Evolutionary conservation across 345 rosid species (phyloP), one percentile per base, ranked within the genome.

Genomic region (Melastoma malabathricum): DNA sequence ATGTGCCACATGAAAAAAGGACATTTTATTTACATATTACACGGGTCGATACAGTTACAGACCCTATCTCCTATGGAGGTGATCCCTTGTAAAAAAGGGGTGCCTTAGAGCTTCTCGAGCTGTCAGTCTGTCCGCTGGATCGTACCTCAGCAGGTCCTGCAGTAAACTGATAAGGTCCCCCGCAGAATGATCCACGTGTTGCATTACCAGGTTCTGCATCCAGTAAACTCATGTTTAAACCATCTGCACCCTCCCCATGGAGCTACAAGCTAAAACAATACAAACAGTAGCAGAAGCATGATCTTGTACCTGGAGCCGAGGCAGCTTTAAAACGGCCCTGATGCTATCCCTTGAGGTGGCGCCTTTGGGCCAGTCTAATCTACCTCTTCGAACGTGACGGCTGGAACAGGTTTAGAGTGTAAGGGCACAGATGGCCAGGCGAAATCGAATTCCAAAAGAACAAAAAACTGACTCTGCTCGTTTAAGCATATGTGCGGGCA

Each of bases 301-400:
- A 51, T 43, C 17, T 14, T 0, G 0, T 61, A 83, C 96, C 93
- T 86, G 93, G 57, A 87, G 88, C 6, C 96, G 77, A 5, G 76
- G 75, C 14, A 87, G 75, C 76, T 87, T 87, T 51, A 51, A 19
- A 25, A 87, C 96, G 49, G 90, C 83, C 62, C 75, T 81, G 12
- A 87, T 76, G 51, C 96, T 87, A 0, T 84, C 94, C 59, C 94
- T 79, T 6, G 94, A 84, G 15, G 82, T 25, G 14, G 94, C 84
- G 50, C 96, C 94, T 60, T 77, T 94, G 6, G 96, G 96, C 96
- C 96, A 88, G 60, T 84, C 86, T 52, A 88, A 57, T 41, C 84
- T 68, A 64, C 92, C 94, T 64, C 89, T 82, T 68, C 92, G 76
- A 23, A 84, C 72, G 60, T 80, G 86, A 10, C 86, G 97, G 15